Evolutionary conservation across 106 monocot species (phyloP).

Genomic region (Apostasia shenzhenica): DNA sequence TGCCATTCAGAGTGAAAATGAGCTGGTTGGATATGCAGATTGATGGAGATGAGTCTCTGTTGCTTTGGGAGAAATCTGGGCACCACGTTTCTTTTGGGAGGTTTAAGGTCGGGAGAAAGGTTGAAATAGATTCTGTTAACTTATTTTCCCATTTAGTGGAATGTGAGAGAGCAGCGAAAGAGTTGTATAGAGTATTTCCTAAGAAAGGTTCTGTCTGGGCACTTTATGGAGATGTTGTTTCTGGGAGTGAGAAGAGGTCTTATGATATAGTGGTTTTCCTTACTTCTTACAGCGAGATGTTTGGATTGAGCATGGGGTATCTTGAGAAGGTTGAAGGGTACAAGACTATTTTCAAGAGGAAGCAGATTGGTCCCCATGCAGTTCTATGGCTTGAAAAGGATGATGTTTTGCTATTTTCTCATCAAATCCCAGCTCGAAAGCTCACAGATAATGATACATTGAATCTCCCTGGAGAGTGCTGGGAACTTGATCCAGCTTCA

Average conservation of each 20-base stretch:
- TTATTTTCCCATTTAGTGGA: conserved; percentile 74
- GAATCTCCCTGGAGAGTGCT: conserved; percentile 57
- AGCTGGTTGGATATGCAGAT: conserved; percentile 62
- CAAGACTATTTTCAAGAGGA: conserved; percentile 74
- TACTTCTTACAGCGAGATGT: conserved; percentile 60
- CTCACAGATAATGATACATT: conserved; percentile 34
- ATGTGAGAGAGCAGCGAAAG: conserved; percentile 60
- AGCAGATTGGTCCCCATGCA: conserved; percentile 58
- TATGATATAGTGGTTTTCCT: conserved; percentile 75
- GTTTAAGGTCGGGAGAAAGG: conserved; percentile 64
- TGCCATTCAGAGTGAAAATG: conserved; percentile 59
- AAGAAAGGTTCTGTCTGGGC: conserved; percentile 93
- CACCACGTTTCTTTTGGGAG: conserved; percentile 53
- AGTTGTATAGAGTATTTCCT: conserved; percentile 77
- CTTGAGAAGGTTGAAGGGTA: conserved; percentile 89
- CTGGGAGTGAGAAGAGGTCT: conserved; percentile 21
- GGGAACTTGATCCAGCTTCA: conserved; percentile 97
- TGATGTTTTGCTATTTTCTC: conserved; percentile 53
- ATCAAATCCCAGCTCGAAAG: conserved; percentile 80
- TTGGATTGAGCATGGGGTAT: conserved; percentile 71
- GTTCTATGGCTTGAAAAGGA: conserved; percentile 56
- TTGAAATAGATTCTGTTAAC: conserved; percentile 60
- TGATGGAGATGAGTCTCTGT: conserved; percentile 16
- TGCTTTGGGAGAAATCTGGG: conserved; percentile 39
- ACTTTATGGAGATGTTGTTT: conserved; percentile 35